phyloP scores from a whole-genome alignment of 2,329 filamentous ascomycete genomes.

The Thielaviopsis punctulata region DNA sequence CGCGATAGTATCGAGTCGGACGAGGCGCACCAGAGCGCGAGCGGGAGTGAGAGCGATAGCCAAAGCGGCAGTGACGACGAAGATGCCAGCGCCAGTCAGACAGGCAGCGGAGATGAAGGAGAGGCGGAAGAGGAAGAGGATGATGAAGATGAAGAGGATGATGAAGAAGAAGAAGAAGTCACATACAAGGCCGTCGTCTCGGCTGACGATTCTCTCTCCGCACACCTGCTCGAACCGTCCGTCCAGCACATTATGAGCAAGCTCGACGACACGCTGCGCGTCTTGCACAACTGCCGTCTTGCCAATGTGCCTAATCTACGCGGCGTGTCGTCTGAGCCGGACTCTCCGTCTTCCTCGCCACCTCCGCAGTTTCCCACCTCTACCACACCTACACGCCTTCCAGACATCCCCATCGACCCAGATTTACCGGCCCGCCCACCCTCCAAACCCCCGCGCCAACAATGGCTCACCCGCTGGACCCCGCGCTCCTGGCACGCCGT shows the following conservation, averaged over 20 bases:
- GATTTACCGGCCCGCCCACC: too few species aligned
- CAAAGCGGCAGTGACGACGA: neutral
- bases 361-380: too few species aligned
- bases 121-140: conserved; percentile 8
- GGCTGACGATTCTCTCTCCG: conserved; percentile 53
- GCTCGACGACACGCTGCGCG: conserved; percentile 51
- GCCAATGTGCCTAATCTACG: conserved; percentile 13
- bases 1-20: conserved; percentile 5
- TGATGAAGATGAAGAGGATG: neutral
- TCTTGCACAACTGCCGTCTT: conserved; percentile 50
- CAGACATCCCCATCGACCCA: too few species aligned
- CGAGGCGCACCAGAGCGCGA: neutral
- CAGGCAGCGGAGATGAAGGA: neutral
- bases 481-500: conserved; percentile 74
- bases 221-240: conserved; percentile 46
- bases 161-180: conserved; percentile 13
- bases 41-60: neutral
- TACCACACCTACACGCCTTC: too few species aligned
- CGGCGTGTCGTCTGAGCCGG: too few species aligned
- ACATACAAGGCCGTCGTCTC: conserved; percentile 36
- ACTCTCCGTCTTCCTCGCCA: neutral
- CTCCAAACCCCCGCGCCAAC: neutral
- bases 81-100: too few species aligned
- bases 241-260: conserved; percentile 52
- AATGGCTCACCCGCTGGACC: conserved; percentile 21